Conservation (phyloP, 2,329 filamentous ascomycete species). For the Eutypa lata region DNA sequence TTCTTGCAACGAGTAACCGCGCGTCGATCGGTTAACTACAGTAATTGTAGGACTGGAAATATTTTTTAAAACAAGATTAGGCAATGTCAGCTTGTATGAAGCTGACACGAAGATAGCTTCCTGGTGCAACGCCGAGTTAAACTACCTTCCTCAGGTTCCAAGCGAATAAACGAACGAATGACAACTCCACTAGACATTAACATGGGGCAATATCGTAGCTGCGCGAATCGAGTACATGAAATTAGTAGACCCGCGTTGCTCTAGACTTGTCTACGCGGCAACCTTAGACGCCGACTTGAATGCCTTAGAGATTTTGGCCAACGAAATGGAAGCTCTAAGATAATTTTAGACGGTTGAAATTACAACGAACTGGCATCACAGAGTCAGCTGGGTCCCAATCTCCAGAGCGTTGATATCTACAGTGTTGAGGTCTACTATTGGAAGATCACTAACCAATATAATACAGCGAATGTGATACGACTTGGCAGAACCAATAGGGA, state of each 20-base stretch:
- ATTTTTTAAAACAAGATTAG: background rate
- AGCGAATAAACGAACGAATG: constrained; percentile 17
- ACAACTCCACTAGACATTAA: constrained; percentile 13
- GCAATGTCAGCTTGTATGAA: background rate
- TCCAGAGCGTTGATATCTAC: constrained; percentile 7
- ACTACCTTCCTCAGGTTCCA: constrained; percentile 2
- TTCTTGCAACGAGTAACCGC: too few relatives aligned
- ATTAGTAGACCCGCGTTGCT: constrained; percentile 5
- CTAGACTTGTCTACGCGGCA: constrained; percentile 14
- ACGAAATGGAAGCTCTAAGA: background rate
- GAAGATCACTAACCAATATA: constrained; percentile 40
- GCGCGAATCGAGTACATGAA: constrained; percentile 7
- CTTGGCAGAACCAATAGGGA: constrained; percentile 25
- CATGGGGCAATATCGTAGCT: constrained; percentile 12
- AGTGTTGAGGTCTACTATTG: constrained; percentile 19
- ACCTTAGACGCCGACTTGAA: constrained; percentile 1
- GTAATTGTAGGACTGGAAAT: background rate
- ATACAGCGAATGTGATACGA: constrained; percentile 33
- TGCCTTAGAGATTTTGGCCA: background rate
- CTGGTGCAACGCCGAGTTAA: background rate
- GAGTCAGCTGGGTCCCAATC: constrained; percentile 19
- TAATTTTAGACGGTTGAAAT: constrained; percentile 4
- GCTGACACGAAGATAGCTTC: background rate
- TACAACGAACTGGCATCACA: constrained; percentile 22
- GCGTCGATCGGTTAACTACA: too few relatives aligned